Evolutionary conservation across 441 rosid species (phyloP).

Genomic region (Cnidoscolus chayamansa): DNA sequence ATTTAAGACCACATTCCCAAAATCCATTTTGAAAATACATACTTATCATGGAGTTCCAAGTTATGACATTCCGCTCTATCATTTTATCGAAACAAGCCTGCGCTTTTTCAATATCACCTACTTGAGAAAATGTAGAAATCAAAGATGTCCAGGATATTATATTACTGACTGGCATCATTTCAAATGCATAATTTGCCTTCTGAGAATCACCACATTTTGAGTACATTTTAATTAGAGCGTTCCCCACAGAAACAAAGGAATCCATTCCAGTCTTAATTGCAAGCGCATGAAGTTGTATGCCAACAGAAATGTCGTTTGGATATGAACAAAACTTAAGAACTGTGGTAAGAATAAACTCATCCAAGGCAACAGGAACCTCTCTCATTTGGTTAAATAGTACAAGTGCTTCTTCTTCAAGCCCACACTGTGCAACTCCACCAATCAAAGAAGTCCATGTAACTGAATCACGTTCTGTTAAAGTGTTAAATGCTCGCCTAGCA

Average conservation of each 20-base stretch:
- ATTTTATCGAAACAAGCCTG: conserved; percentile 20
- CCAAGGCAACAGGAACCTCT: conserved; percentile 21
- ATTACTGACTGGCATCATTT: conserved; percentile 25
- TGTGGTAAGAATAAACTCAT: conserved; percentile 28
- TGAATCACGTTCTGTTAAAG: conserved; percentile 19
- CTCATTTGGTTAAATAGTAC: conserved; percentile 28
- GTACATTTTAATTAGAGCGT: conserved; percentile 28
- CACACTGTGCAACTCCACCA: conserved; percentile 21
- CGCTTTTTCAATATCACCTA: conserved; percentile 26
- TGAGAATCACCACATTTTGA: conserved; percentile 21
- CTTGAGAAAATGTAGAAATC: conserved; percentile 27
- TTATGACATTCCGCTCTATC: conserved; percentile 18
- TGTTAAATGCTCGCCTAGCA: conserved; percentile 24
- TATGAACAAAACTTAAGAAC: conserved; percentile 24
- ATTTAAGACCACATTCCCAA: conserved; percentile 21
- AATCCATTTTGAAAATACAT: conserved; percentile 23
- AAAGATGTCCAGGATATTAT: conserved; percentile 29
- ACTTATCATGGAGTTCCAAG: conserved; percentile 32
- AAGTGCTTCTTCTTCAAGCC: conserved; percentile 26
- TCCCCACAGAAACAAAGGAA: conserved; percentile 26
- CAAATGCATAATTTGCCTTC: conserved; percentile 16
- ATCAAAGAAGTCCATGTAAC: conserved; percentile 33
- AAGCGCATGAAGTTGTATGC: conserved; percentile 28
- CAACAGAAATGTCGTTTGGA: conserved; percentile 13
- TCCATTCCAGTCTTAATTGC: conserved; percentile 23